Evolutionary conservation across 306 rosid genomes (phyloP).

Genomic region (Prunus davidiana): DNA sequence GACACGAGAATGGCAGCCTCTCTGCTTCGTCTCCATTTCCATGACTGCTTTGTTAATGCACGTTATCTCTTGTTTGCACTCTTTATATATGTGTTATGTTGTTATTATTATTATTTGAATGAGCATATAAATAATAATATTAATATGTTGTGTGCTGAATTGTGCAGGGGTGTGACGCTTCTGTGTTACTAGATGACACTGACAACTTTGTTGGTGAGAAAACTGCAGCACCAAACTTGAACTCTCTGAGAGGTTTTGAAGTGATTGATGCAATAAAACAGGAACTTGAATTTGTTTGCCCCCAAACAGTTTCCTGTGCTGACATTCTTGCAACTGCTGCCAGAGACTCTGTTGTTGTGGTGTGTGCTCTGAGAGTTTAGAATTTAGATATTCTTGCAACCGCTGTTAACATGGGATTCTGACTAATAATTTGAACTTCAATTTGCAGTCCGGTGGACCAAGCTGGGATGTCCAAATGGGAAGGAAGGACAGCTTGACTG

Average conservation of each 20-base stretch:
- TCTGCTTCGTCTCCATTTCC: conserved; percentile 79
- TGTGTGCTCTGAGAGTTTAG: conserved; percentile 31
- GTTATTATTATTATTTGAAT: background rate
- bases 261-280: conserved; percentile 74
- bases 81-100: background rate
- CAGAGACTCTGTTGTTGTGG: conserved; percentile 75
- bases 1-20: conserved; percentile 93
- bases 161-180: conserved; percentile 82
- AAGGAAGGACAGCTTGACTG: conserved; percentile 65
- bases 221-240: conserved; percentile 78
- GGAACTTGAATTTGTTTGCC: conserved; percentile 63
- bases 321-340: conserved; percentile 81
- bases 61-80: conserved; percentile 3
- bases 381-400: background rate
- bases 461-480: conserved; percentile 77
- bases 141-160: background rate
- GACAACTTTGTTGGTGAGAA: conserved; percentile 67
- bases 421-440: background rate
- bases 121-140: background rate
- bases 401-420: background rate
- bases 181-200: conserved; percentile 73
- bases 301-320: conserved; percentile 79
- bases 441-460: conserved; percentile 77
- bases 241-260: conserved; percentile 80
- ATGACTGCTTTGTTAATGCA: conserved; percentile 92